Percentiles rank a stretch among this genome's conserved stretches.
These are phyloP conservation scores for Glaciozyma antarctica DNA, from an alignment of 768 basidiomycete genomes.

Conservation along the genomic window DNA sequence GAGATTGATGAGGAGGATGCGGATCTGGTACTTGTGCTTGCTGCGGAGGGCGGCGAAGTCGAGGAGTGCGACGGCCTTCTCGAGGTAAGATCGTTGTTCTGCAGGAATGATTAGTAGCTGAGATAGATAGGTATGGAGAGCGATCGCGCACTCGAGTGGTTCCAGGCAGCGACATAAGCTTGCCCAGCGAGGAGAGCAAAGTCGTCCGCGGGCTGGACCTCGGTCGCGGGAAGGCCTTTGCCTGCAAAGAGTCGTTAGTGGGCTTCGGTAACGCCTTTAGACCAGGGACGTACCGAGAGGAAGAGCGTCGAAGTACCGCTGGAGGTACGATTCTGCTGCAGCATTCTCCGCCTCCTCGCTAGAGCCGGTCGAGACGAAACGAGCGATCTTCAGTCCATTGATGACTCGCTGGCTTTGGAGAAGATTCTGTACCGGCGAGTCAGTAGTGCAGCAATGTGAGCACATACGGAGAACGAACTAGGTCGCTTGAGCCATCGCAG, in stretches of 20 bases:
- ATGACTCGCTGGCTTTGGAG: conserved; percentile 58
- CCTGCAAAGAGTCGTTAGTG: conserved; percentile 37
- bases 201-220: conserved; percentile 81
- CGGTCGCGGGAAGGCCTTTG: conserved; percentile 55
- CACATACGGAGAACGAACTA: conserved; percentile 39
- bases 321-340: conserved; percentile 49
- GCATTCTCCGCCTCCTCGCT: conserved; percentile 48
- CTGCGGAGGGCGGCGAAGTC: conserved; percentile 65
- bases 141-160: conserved; percentile 27
- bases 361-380: conserved; percentile 36
- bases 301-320: conserved; percentile 59
- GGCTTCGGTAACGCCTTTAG: background rate
- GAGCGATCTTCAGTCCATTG: conserved; percentile 65
- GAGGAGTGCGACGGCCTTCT: conserved; percentile 55
- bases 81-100: conserved; percentile 52
- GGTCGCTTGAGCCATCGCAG: background rate
- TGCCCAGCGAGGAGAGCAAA: conserved; percentile 65
- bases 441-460: conserved; percentile 29
- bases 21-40: conserved; percentile 67
- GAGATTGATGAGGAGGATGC: conserved; percentile 65
- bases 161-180: conserved; percentile 46
- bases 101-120: conserved; percentile 29
- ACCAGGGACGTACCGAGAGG: conserved; percentile 45
- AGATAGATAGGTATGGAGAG: background rate
- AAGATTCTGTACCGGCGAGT: conserved; percentile 44